These are phyloP conservation scores for Graphilbum fragrans DNA, from an alignment of 2,329 filamentous ascomycete genomes.

Conservation along the genomic window DNA sequence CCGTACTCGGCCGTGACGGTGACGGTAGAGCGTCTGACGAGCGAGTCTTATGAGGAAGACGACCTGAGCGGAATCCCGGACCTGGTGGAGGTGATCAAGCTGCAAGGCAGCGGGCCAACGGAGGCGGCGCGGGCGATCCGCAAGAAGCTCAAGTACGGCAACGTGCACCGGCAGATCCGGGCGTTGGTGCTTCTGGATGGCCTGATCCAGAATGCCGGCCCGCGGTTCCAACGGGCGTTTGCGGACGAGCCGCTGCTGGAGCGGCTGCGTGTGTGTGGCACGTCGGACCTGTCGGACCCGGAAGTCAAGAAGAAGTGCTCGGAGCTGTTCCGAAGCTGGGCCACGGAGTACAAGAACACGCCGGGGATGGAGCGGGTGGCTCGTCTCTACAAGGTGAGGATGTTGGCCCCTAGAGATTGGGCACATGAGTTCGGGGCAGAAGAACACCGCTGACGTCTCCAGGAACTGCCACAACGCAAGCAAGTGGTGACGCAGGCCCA, in stretches of 20 bases:
- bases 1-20: constrained; percentile 92
- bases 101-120: constrained; percentile 74
- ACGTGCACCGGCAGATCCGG: constrained; percentile 80
- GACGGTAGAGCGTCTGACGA: constrained; percentile 79
- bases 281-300: constrained; percentile 71
- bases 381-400: constrained; percentile 54
- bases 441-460: too few species aligned
- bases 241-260: constrained; percentile 87
- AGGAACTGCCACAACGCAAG: constrained; percentile 53
- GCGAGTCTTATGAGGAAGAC: constrained; percentile 81
- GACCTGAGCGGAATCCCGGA: constrained; percentile 87
- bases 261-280: constrained; percentile 76
- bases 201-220: constrained; percentile 86
- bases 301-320: constrained; percentile 84
- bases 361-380: constrained; percentile 71
- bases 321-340: constrained; percentile 78
- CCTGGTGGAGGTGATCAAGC: constrained; percentile 83
- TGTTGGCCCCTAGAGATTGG: too few species aligned
- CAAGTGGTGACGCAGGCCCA: constrained; percentile 63
- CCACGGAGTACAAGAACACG: constrained; percentile 65
- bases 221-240: constrained; percentile 75
- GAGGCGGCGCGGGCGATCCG: constrained; percentile 87
- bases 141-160: constrained; percentile 99
- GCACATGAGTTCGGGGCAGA: too few species aligned
- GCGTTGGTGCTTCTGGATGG: constrained; percentile 83